These are phyloP conservation scores for Balansia obtecta DNA, from an alignment of 2,329 filamentous ascomycete genomes.

Conservation along the genomic window DNA sequence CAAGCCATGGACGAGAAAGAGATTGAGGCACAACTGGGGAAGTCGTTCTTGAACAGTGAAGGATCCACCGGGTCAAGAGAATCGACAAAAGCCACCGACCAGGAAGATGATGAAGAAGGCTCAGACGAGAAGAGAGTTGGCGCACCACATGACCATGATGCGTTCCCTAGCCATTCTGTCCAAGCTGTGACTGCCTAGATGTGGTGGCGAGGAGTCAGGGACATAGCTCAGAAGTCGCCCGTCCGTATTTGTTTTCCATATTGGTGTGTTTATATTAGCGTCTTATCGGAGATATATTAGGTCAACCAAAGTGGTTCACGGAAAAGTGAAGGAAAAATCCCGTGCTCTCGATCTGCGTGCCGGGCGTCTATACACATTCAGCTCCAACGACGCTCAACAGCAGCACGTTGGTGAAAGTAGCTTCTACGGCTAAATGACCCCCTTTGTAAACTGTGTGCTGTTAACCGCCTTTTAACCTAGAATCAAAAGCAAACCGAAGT, in stretches of 20 bases:
- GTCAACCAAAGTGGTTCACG: background rate
- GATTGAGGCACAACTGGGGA: background rate
- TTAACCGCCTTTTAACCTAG: too few relatives aligned
- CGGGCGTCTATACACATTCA: too few relatives aligned
- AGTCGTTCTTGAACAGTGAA: background rate
- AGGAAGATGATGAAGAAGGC: background rate
- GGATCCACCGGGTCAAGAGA: background rate
- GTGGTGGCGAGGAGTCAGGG: background rate
- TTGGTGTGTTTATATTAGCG: conserved; percentile 13
- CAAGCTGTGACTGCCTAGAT: conserved; percentile 22
- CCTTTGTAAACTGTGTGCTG: too few relatives aligned
- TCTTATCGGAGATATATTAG: background rate
- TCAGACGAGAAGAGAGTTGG: conserved; percentile 9
- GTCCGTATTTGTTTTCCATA: conserved; percentile 11
- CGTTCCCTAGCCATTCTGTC: conserved; percentile 16
- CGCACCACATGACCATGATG: conserved; percentile 15
- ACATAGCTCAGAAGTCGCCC: background rate
- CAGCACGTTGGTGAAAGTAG: too few relatives aligned
- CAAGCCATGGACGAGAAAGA: conserved; percentile 35
- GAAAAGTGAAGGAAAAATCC: background rate
- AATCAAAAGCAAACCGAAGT: too few relatives aligned
- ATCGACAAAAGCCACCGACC: background rate
- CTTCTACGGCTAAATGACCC: too few relatives aligned
- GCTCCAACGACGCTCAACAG: too few relatives aligned
- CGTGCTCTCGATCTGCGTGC: too few relatives aligned